phyloP scores from a whole-genome alignment of 1,139 yeast genomes.

The Diutina rugosa region DNA sequence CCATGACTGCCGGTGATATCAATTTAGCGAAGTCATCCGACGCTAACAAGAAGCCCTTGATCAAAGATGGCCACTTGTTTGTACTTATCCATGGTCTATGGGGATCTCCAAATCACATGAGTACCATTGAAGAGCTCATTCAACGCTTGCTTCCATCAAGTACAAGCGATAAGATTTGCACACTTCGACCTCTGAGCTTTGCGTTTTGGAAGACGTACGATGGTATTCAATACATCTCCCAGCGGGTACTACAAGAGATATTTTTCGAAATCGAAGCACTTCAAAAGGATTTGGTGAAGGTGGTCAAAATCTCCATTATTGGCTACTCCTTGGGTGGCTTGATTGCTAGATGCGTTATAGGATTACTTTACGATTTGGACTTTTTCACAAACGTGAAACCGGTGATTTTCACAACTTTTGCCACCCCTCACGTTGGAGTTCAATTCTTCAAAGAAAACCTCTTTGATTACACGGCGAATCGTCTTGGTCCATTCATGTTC shows the following conservation, averaged over 20 bases:
- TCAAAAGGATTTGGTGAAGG: constrained; percentile 21
- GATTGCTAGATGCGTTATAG: constrained; percentile 52
- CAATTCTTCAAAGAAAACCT: constrained; percentile 30
- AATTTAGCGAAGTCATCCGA: background rate
- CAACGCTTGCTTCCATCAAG: constrained; percentile 18
- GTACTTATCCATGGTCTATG: constrained; percentile 82
- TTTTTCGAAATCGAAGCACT: constrained; percentile 41
- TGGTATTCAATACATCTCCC: constrained; percentile 65
- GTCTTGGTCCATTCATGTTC: constrained; percentile 46
- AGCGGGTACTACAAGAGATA: constrained; percentile 52
- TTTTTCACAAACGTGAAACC: constrained; percentile 55
- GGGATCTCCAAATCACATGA: constrained; percentile 73
- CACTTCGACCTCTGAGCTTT: constrained; percentile 58
- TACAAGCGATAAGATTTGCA: constrained; percentile 27
- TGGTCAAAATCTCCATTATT: constrained; percentile 26
- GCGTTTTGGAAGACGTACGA: constrained; percentile 74
- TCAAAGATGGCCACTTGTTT: constrained; percentile 43
- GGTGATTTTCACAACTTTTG: constrained; percentile 62
- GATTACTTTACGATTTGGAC: constrained; percentile 40
- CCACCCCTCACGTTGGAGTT: constrained; percentile 84
- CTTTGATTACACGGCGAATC: constrained; percentile 36
- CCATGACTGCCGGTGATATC: background rate
- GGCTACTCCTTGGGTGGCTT: constrained; percentile 34
- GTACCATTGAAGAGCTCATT: constrained; percentile 42
- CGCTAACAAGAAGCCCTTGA: background rate